A percentile compares a stretch with the other conserved stretches of the same genome.
phyloP scores from a whole-genome alignment of 352 stramenopile genomes.

The Globisporangium parvum region DNA sequence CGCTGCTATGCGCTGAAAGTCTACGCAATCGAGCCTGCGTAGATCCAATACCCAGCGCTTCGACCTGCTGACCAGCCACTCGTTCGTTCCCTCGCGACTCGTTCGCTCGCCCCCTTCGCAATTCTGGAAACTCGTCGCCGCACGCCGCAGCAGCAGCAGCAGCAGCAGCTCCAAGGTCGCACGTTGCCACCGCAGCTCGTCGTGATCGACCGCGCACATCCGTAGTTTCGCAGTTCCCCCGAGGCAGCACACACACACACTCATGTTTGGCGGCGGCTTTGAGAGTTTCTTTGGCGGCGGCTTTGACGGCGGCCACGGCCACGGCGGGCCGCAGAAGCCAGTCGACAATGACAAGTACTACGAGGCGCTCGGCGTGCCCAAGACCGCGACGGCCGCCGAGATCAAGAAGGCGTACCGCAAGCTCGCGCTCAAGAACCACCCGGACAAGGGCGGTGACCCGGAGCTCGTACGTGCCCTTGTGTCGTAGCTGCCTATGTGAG shows the following conservation, averaged over 20 bases:
- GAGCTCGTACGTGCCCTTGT: slow-evolving; percentile 58
- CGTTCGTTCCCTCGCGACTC: not conserved
- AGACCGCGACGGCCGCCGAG: slow-evolving; percentile 75
- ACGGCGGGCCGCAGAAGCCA: slow-evolving; percentile 39
- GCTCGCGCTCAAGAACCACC: slow-evolving; percentile 93
- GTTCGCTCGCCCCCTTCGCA: not conserved
- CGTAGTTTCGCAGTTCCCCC: not conserved
- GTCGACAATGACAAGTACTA: slow-evolving; percentile 89
- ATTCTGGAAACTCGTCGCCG: slow-evolving; percentile 1
- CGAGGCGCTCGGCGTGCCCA: slow-evolving; percentile 80
- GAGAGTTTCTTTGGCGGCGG: slow-evolving; percentile 84
- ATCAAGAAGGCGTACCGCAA: slow-evolving; percentile 92
- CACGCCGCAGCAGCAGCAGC: not conserved
- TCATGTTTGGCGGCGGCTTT: slow-evolving; percentile 82
- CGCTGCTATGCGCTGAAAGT: too few species aligned
- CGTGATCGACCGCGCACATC: too few species aligned
- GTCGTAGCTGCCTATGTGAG: not conserved
- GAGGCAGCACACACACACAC: slow-evolving; percentile 6
- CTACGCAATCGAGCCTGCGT: not conserved
- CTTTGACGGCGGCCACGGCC: slow-evolving; percentile 49
- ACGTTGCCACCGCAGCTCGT: too few species aligned
- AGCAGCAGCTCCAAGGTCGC: too few species aligned
- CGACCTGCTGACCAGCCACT: not conserved
- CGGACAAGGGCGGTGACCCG: slow-evolving; percentile 97
- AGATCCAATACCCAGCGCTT: not conserved